Evolutionary conservation across 75 land plant genomes (phyloP).

Genomic region (Sequoiadendron giganteum): DNA sequence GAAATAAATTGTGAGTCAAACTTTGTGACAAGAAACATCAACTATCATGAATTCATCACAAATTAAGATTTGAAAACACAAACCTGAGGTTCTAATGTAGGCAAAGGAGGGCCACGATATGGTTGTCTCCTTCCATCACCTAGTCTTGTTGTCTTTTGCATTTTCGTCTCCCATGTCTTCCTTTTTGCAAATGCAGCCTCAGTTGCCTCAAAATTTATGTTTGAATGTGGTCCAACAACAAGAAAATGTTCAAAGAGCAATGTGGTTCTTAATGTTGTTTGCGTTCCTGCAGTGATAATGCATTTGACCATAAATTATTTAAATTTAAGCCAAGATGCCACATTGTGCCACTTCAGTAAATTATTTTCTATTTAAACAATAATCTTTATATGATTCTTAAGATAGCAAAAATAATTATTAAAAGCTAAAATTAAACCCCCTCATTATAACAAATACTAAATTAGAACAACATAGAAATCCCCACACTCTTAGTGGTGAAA

Average conservation of each 20-base stretch:
- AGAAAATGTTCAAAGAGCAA: too few species aligned
- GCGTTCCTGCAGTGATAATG: constrained; percentile 47
- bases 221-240: constrained; percentile 80
- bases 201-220: constrained; percentile 67
- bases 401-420: neutral
- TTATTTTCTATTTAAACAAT: neutral
- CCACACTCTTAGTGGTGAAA: neutral
- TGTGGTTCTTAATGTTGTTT: constrained; percentile 71
- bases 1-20: neutral
- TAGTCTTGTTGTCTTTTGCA: constrained; percentile 39
- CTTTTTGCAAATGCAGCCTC: constrained; percentile 79
- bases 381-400: neutral
- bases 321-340: neutral
- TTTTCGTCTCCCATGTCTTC: constrained; percentile 79
- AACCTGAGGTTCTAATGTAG: constrained; percentile 81
- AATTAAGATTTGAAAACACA: neutral
- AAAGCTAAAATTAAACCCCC: neutral
- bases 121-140: constrained; percentile 45
- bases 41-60: neutral
- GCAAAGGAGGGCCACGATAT: constrained; percentile 41
- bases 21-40: neutral
- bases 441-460: neutral
- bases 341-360: neutral
- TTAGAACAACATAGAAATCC: neutral
- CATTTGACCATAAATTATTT: neutral